Conservation (phyloP, 2,329 filamentous ascomycete genomes). For the Nemania sp. region DNA sequence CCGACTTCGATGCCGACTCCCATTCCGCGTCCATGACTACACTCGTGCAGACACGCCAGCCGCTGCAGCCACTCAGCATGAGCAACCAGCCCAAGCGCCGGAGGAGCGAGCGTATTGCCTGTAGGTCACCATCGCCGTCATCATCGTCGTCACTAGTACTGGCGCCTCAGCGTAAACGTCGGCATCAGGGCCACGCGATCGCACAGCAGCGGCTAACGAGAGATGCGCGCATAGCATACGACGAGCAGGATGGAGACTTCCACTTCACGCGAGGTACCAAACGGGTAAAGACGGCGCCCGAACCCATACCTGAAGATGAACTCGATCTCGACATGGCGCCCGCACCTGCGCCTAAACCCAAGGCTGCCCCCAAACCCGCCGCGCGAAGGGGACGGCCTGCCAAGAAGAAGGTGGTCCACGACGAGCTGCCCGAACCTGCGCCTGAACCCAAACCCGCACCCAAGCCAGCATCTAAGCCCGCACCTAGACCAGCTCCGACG, state of each 20-base stretch:
- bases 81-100: conserved; percentile 63
- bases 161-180: too few relatives aligned
- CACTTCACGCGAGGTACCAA: conserved; percentile 72
- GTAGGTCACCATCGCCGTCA: conserved; percentile 48
- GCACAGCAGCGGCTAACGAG: conserved; percentile 20
- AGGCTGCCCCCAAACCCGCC: conserved; percentile 31
- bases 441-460: conserved; percentile 25
- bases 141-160: too few relatives aligned
- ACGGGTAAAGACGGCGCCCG: conserved; percentile 60
- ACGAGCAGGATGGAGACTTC: conserved; percentile 79
- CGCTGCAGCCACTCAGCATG: conserved; percentile 71
- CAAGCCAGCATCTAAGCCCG: conserved; percentile 24
- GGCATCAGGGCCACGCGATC: conserved; percentile 13
- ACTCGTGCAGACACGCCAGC: conserved; percentile 64
- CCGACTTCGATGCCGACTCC: conserved; percentile 32
- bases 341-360: conserved; percentile 38
- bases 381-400: conserved; percentile 44
- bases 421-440: conserved; percentile 28
- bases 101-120: conserved; percentile 66
- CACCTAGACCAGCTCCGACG: conserved; percentile 42
- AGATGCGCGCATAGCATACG: conserved; percentile 50
- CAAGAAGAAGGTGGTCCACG: conserved; percentile 44
- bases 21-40: conserved; percentile 68
- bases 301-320: conserved; percentile 46
- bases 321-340: conserved; percentile 38